These are phyloP conservation scores for Phyllosticta paracitricarpa DNA, from an alignment of 2,329 filamentous ascomycete species.

Conservation along the genomic window DNA sequence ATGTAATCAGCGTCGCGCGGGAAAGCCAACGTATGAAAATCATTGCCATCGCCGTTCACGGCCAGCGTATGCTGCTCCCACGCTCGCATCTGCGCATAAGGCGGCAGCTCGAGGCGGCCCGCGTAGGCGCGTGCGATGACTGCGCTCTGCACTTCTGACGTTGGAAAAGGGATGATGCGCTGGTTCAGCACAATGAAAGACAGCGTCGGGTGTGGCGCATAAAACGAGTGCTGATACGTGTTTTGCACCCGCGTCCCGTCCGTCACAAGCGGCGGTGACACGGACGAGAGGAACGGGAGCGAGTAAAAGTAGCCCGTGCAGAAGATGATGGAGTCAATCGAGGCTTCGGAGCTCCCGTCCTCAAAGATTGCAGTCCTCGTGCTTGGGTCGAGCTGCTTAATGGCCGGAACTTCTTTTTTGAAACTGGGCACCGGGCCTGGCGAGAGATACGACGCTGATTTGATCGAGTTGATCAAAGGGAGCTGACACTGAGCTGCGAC, in stretches of 20 bases:
- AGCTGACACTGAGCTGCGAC: slow-evolving; percentile 51
- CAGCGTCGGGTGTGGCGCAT: slow-evolving; percentile 64
- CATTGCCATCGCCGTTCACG: slow-evolving; percentile 36
- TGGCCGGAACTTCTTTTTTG: slow-evolving; percentile 49
- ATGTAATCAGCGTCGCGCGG: slow-evolving; percentile 60
- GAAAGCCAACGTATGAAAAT: slow-evolving; percentile 47
- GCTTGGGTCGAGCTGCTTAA: slow-evolving; percentile 43
- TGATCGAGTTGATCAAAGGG: slow-evolving; percentile 55
- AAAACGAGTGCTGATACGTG: slow-evolving; percentile 72
- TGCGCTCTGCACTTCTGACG: slow-evolving; percentile 70
- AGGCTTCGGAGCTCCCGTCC: slow-evolving; percentile 52
- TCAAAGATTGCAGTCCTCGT: slow-evolving; percentile 55
- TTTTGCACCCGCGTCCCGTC: slow-evolving; percentile 61
- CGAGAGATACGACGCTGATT: slow-evolving; percentile 40
- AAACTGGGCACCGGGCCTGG: slow-evolving; percentile 29
- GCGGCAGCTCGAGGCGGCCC: slow-evolving; percentile 56
- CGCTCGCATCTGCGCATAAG: slow-evolving; percentile 50
- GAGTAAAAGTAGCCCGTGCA: slow-evolving; percentile 86
- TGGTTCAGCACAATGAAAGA: slow-evolving; percentile 67
- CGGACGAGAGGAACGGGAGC: slow-evolving; percentile 56
- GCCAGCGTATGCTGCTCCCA: slow-evolving; percentile 49
- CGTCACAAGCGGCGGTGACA: slow-evolving; percentile 47
- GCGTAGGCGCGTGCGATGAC: slow-evolving; percentile 70
- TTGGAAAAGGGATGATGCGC: slow-evolving; percentile 78
- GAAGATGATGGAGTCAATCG: slow-evolving; percentile 71